Base-by-base conservation (phyloP, 768 basidiomycete genomes). In the Trametes meyenii region DNA sequence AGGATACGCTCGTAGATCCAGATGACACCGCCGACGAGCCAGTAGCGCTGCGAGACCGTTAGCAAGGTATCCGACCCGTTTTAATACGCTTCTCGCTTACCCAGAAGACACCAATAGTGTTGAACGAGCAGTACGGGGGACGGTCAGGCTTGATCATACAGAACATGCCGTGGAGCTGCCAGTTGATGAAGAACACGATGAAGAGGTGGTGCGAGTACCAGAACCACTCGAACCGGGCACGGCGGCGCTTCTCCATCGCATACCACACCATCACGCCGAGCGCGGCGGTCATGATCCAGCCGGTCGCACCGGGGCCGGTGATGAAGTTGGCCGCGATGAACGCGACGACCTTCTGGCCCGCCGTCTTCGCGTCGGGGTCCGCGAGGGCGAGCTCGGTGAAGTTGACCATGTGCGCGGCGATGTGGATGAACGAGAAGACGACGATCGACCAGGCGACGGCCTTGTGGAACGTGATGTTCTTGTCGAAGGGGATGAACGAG, bases 91-190 rank as follows among this genome's bases (percentile, higher is more conserved):
- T 48, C 45, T n/a, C 4, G 1, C 87, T 55, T 65, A 93, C 92
- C 96, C 96, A 98, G 79, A 98, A 98, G 62, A 96, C 93, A 66
- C 94, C 96, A 64, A 96, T 88, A 39, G 77, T 84, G 71, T 89
- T 90, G 74, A 74, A 89, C 4, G 90, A 92, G 76, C 96, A 98
- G 75, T 81, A 95, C 0, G 94, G 94, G 0, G 90, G 82, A 56
- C 90, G 81, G 75, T 97, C 94, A 24, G 95, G 94, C 75, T 91
- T 78, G 77, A 96, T 93, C 92, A 95, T 94, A 77, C 94, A 95
- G 85, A 93, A 96, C 90, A 96, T 90, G 55, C 94, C 94, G 71
- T 96, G 95, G 33, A 96, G 79, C 73, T 98, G 96, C 96, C 96
- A 97, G 71, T 81, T 79, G 73, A 94, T 83, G 81, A 98, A 97